Base-by-base conservation (phyloP, 306 rosid genomes). In the Casuarina equisetifolia region DNA sequence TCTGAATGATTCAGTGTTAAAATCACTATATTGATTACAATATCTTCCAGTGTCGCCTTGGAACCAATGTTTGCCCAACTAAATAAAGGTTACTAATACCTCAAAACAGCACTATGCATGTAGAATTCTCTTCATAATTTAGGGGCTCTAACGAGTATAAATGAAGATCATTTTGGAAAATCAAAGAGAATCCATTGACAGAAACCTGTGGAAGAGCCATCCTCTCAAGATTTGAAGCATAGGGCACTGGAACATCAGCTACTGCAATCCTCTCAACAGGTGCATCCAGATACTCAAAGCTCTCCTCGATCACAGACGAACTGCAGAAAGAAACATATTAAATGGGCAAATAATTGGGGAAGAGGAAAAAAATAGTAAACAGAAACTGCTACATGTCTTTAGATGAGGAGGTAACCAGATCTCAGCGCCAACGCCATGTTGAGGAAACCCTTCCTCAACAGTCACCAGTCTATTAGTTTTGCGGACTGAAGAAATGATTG, bases 391-490 rank as follows among this genome's bases (percentile, higher is more conserved):
- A 63, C 46, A 81, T 69, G 19, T 52, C 40, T 58, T 39, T 59
- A 45, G 81, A 13, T 54, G 70, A 87, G 78, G 76, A 74, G 82
- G 61, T 43, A 75, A 95, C 98, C 99, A 95, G 74, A 95, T 95
- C 87, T 95, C 99, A 3, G 99, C 97, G 12, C 99, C 99, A 79
- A 95, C 96, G 51, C 99, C 99, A 75, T 95, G 97, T 91, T 95
- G 99, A 79, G 99, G 99, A 86, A 92, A 91, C 72, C 99, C 99
- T 92, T 95, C 99, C 86, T 95, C 99, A 74, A 95, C 92, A 32
- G 99, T 95, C 53, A 95, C 88, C 51, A 95, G 76, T 79, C 97
- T 91, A 86, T 89, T 95, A 79, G 99, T 95, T 86, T 95, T 95
- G 87, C 97, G 85, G 17, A 95, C 99, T 45, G 99, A 95, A 58